These are phyloP conservation scores for Ophiosphaerella korrae DNA, from an alignment of 2,329 filamentous ascomycete genomes.

Conservation along the genomic window DNA sequence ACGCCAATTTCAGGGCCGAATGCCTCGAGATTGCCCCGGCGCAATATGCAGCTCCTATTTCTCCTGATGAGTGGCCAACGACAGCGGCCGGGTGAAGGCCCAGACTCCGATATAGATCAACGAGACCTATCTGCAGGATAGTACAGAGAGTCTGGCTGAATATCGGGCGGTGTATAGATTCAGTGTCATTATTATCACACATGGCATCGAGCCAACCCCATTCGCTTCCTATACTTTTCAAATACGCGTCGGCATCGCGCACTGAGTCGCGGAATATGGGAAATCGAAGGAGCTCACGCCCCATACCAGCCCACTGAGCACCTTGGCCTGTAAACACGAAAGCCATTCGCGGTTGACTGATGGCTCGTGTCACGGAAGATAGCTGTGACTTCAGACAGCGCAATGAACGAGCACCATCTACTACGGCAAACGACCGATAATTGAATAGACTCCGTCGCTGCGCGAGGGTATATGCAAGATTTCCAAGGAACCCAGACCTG, in stretches of 20 bases:
- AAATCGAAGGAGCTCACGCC: not conserved
- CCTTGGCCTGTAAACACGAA: not conserved
- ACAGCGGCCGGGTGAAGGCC: not conserved
- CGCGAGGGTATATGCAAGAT: no score
- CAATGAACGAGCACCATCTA: no score
- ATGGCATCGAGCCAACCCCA: no score
- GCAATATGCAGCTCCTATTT: not conserved
- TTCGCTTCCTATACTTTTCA: not conserved
- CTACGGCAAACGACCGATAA: no score
- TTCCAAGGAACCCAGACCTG: no score
- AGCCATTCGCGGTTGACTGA: constrained; percentile 12
- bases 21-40: not conserved
- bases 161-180: not conserved
- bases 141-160: not conserved
- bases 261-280: not conserved
- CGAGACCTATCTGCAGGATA: not conserved
- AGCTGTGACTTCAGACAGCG: constrained; percentile 8
- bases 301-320: not conserved
- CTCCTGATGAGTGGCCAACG: not conserved
- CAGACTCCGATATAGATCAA: not conserved
- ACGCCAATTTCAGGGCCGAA: not conserved
- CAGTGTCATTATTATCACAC: no score
- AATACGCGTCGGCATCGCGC: not conserved
- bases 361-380: constrained; percentile 25
- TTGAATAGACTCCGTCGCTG: no score